Conservation (phyloP, 2,329 filamentous ascomycete genomes). For the Talaromyces sp. region DNA sequence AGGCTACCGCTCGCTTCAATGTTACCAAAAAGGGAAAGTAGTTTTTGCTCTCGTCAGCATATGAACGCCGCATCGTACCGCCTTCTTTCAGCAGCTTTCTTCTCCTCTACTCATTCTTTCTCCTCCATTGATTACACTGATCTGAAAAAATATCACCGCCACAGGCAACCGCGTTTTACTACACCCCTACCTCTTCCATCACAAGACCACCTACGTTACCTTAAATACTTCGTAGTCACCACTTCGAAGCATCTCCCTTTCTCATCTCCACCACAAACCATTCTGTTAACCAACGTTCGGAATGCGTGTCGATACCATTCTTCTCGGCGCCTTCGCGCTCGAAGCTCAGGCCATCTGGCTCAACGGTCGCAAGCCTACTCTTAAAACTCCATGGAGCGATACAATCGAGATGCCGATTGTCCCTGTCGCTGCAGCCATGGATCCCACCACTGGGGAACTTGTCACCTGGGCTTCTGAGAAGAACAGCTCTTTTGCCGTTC, state of each 20-base stretch:
- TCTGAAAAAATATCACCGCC: background rate
- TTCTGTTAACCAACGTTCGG: background rate
- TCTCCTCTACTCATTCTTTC: background rate
- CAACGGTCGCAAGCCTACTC: slow-evolving; percentile 2
- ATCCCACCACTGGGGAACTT: slow-evolving; percentile 8
- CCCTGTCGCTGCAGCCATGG: slow-evolving; percentile 11
- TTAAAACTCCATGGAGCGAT: slow-evolving; percentile 8
- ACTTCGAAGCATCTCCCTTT: background rate
- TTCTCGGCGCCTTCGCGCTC: slow-evolving; percentile 4
- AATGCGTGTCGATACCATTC: background rate
- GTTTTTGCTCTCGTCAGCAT: background rate
- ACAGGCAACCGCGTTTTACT: background rate
- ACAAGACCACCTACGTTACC: background rate
- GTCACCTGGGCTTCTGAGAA: slow-evolving; percentile 10
- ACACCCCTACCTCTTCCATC: no score
- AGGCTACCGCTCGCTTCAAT: background rate
- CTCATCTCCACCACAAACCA: background rate
- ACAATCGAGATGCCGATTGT: slow-evolving; percentile 12
- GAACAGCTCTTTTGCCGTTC: slow-evolving; percentile 7
- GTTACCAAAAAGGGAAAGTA: background rate
- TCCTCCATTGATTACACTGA: background rate
- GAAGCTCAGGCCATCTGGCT: background rate
- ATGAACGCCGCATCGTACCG: background rate
- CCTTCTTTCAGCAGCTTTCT: background rate
- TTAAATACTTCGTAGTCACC: background rate